These are phyloP conservation scores for Colletotrichum nymphaeae DNA, from an alignment of 2,329 filamentous ascomycete genomes.

Conservation along the genomic window DNA sequence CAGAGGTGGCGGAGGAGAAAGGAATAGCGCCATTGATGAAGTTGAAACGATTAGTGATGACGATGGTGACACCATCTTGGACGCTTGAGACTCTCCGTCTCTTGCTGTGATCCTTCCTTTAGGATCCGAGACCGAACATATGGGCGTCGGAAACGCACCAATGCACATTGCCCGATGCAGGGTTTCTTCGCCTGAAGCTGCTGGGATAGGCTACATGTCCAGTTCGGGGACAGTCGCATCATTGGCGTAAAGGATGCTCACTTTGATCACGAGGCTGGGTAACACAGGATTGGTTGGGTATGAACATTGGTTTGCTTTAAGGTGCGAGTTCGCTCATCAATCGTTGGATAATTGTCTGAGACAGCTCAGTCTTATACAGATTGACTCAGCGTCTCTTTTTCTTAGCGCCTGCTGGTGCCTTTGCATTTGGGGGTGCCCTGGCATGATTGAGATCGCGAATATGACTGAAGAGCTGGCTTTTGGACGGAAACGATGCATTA, in stretches of 20 bases:
- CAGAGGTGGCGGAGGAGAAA: slow-evolving; percentile 64
- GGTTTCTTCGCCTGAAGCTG: background rate
- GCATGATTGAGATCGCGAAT: slow-evolving; percentile 74
- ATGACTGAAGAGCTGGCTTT: slow-evolving; percentile 79
- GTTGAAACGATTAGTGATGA: slow-evolving; percentile 90
- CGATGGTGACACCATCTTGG: slow-evolving; percentile 54
- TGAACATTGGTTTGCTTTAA: background rate
- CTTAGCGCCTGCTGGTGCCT: slow-evolving; percentile 40
- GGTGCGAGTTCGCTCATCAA: background rate
- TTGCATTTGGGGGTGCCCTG: slow-evolving; percentile 52
- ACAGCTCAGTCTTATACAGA: background rate
- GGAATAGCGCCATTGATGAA: slow-evolving; percentile 84
- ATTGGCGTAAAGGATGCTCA: background rate
- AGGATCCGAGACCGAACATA: background rate
- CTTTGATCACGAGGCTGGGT: background rate
- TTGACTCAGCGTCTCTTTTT: slow-evolving; percentile 50
- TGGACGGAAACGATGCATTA: slow-evolving; percentile 64
- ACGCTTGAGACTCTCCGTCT: background rate
- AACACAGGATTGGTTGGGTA: background rate
- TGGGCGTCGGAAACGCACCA: background rate
- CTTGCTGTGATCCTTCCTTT: background rate
- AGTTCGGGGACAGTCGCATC: background rate
- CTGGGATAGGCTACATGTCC: background rate
- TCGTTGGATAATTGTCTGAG: background rate
- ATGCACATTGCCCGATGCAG: background rate